Evolutionary conservation across 352 stramenopile species (phyloP), one percentile per base, ranked within the genome.

Genomic region (Phytophthora macrochlamydospora): DNA sequence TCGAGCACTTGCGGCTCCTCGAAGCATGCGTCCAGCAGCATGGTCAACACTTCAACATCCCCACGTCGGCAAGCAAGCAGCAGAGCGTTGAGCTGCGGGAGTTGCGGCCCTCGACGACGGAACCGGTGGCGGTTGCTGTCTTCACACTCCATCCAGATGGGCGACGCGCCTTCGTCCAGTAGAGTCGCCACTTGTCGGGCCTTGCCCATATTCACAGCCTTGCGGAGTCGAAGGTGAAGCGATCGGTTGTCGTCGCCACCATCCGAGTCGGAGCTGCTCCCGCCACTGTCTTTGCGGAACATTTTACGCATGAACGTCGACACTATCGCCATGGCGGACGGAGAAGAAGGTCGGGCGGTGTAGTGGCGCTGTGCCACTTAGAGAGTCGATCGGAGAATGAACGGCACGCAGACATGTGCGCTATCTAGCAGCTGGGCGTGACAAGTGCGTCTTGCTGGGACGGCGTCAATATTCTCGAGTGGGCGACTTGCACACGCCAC

Each of bases 11-110:
- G 55, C 7, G 71, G 73, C n/a, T 81, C 65, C 9, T 74, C 55
- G 52, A 86, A 86, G 50, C 89, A 87, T 44, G 73, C 75, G 65
- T 93, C 78, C 28, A 93, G 71, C 28, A 93, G 56, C 44, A 93
- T 49, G 51, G 70, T 74, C 53, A 93, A 57, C 4, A 90, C 73
- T 42, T 83, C 64, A 7, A 72, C 71, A 44, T 89, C 54, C 44
- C 82, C 84, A 7, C 56, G 48, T 64, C 78, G 68, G 60, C 84
- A 91, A 37, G 82, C 80, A n/a, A 93, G 59, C 28, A 93, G 62
- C 30, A 93, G 54, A 6, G 82, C 79, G 37, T 93, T 90, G 38
- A 83, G 64, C 51, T 88, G 69, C 28, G 71, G 71, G 4, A 38
- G 46, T 7, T 43, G 51, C 31, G 53, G 49, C 32, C 69, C 46